Evolutionary conservation across 306 rosid genomes (phyloP).

Genomic region (Vigna trinervia): DNA sequence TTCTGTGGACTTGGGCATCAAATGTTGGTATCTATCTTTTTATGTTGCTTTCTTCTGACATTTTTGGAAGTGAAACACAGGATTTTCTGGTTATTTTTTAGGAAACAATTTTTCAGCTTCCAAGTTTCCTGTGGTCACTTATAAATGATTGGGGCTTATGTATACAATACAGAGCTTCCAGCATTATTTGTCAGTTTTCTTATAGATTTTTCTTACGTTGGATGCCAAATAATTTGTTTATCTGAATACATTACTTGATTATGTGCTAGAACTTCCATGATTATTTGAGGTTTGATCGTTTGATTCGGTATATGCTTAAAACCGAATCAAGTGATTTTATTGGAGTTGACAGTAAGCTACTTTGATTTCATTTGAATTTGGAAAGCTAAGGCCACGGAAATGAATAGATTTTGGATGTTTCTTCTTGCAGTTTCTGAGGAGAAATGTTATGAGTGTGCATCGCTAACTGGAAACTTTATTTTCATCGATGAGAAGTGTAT

Average conservation of each 20-base stretch:
- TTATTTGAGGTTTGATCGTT: not conserved
- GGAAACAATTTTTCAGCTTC: too few relatives aligned
- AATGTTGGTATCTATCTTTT: conserved; percentile 3
- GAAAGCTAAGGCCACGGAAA: not conserved
- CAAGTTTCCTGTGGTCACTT: not conserved
- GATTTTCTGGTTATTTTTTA: too few relatives aligned
- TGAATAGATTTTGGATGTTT: not conserved
- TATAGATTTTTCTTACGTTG: not conserved
- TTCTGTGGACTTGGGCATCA: conserved; percentile 23
- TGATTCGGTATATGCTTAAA: not conserved
- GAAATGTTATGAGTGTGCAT: not conserved
- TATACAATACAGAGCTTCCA: not conserved
- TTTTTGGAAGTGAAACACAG: too few relatives aligned
- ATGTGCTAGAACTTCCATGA: not conserved
- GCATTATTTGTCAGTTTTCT: not conserved
- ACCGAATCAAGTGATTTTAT: not conserved
- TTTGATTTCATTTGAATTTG: not conserved
- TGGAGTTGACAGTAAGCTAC: not conserved
- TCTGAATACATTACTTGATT: not conserved
- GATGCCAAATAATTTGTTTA: not conserved
- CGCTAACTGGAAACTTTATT: not conserved
- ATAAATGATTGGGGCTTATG: conserved; percentile 19
- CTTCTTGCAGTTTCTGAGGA: not conserved
- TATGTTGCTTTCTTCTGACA: not conserved
- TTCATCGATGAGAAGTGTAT: not conserved